phyloP scores from a whole-genome alignment of 2,329 filamentous ascomycete genomes.

The Penicillium sp. region DNA sequence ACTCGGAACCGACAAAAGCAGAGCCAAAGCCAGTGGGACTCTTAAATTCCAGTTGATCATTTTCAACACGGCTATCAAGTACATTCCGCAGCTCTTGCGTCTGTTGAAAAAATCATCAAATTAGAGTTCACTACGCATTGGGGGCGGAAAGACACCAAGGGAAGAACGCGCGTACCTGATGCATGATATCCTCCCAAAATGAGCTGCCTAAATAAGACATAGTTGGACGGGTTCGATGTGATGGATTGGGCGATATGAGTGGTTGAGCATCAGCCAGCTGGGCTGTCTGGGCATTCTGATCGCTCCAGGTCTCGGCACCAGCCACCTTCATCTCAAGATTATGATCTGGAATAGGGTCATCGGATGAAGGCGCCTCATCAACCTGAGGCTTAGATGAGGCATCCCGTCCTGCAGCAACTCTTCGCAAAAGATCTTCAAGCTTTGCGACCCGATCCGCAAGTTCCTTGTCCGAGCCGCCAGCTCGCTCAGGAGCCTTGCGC shows the following conservation, averaged over 20 bases:
- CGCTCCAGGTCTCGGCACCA: conserved; percentile 7
- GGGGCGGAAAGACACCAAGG: background rate
- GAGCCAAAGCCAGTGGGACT: conserved; percentile 9
- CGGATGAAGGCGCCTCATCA: background rate
- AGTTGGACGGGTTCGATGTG: conserved; percentile 14
- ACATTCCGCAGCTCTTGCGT: conserved; percentile 23
- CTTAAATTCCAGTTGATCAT: conserved; percentile 7
- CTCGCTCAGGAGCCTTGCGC: conserved; percentile 16
- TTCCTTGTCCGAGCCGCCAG: conserved; percentile 13
- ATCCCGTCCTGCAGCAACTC: conserved; percentile 16
- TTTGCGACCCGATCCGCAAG: conserved; percentile 26
- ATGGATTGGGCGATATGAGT: background rate
- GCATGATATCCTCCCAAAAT: conserved; percentile 29
- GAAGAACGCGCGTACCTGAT: conserved; percentile 19
- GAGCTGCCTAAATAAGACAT: conserved; percentile 23
- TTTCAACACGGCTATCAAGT: conserved; percentile 21
- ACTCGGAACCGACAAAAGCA: conserved; percentile 18
- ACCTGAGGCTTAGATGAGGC: background rate
- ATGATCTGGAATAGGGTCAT: background rate
- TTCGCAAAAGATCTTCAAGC: conserved; percentile 24
- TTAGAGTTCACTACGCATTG: background rate
- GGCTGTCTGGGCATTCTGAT: conserved; percentile 1
- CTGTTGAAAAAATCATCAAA: conserved; percentile 7
- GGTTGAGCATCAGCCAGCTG: background rate
- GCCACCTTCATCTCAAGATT: conserved; percentile 3